These are phyloP conservation scores for Chaetomiaceae sp. DNA, from an alignment of 2,329 filamentous ascomycete genomes.

Conservation along the genomic window DNA sequence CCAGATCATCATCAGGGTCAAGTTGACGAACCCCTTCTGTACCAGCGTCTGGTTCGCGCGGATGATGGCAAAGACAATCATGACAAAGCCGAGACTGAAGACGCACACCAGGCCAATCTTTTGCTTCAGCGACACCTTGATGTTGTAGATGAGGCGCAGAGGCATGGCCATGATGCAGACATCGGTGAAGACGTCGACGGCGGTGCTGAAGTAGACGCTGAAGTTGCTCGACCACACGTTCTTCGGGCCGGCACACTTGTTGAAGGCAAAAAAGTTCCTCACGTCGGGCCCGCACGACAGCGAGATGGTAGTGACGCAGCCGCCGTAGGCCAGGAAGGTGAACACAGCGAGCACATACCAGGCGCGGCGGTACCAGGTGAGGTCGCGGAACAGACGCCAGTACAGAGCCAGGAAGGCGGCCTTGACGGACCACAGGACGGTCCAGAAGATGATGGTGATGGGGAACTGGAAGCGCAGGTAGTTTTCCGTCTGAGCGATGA, in stretches of 20 bases:
- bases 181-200: slow-evolving; percentile 29
- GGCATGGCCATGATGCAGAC: slow-evolving; percentile 30
- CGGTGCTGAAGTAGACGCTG: slow-evolving; percentile 29
- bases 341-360: slow-evolving; percentile 28
- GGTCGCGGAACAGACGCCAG: slow-evolving; percentile 28
- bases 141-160: slow-evolving; percentile 29
- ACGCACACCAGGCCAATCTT: slow-evolving; percentile 28
- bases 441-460: slow-evolving; percentile 30
- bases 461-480: slow-evolving; percentile 30
- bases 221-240: slow-evolving; percentile 26
- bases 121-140: slow-evolving; percentile 28
- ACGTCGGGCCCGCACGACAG: slow-evolving; percentile 27
- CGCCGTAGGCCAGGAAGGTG: slow-evolving; percentile 27
- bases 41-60: slow-evolving; percentile 28
- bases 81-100: slow-evolving; percentile 29
- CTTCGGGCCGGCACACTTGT: slow-evolving; percentile 20
- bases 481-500: slow-evolving; percentile 22
- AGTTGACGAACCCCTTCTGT: slow-evolving; percentile 24
- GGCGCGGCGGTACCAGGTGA: slow-evolving; percentile 25
- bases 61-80: slow-evolving; percentile 30
- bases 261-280: slow-evolving; percentile 28
- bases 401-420: slow-evolving; percentile 29
- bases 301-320: slow-evolving; percentile 26
- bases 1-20: slow-evolving; percentile 26
- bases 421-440: slow-evolving; percentile 31